Evolutionary conservation across 2,329 filamentous ascomycete genomes (phyloP), one percentile per base, ranked within the genome.

Genomic region (Penicillium sp.): DNA sequence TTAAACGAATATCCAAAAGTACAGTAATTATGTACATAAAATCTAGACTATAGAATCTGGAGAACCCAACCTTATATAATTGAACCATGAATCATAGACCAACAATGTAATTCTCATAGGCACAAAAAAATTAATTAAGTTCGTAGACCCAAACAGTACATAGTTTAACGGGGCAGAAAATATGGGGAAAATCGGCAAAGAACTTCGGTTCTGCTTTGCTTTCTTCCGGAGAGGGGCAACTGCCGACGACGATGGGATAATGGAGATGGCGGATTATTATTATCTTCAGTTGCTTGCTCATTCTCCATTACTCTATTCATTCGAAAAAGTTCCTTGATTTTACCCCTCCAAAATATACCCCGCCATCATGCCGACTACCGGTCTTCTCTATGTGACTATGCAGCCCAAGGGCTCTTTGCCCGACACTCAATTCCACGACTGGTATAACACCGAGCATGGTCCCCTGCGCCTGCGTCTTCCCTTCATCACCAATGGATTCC

Each of bases 371-470:
- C 65, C 68, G 53, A 79, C 74, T 54, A 84, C 84, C 10, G 91
- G 91, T 58, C 86, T 92, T 68, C 86, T 96, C 69, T 91, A 88
- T 73, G 91, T 96, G 65, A 92, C 90, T 16, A 96, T 96, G 88
- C 87, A 93, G 76, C 90, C 91, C 66, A 82, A 84, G 72, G 80
- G 84, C 56, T 82, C 82, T 64, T 81, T 91, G 66, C 80, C 87
- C 54, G 75, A 82, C 48, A 80, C 84, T 60, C 86, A 90, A 68
- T 96, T 96, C 76, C 89, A 96, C 75, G 90, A 96, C 72, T 93
- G 90, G 90, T 96, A 96, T 80, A 93, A 96, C 79, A 95, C 92
- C 74, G 91, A 96, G 78, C 91, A 96, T 77, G 91, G 91, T 53
- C 91, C 91, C 19, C 85, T 87, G 16, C 88, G 91, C 48, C 83